Evolutionary conservation across 164 flowering plant species (phyloP), one percentile per base, ranked within the genome.

Genomic region (Vitis amurensis): DNA sequence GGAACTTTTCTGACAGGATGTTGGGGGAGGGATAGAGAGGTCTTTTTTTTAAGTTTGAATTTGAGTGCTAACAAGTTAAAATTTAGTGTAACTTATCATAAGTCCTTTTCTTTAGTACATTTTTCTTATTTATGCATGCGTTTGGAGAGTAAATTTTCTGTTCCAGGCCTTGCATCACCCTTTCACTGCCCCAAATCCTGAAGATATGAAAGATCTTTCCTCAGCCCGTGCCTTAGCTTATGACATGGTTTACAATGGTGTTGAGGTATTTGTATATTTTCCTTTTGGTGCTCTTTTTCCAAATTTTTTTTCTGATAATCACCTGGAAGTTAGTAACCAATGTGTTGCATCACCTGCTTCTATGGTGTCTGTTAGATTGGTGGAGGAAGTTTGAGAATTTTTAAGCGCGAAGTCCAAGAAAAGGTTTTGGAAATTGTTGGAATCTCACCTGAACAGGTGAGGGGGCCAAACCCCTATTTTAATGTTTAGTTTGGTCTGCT

Each of bases 231-330:
- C 99, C 68, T 83, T 94, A 72, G 99, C 99, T 63, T 94, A 94
- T 86, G 99, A 94, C 85, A 87, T 94, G 97, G 99, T 94, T 61
- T 94, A 94, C 84, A 94, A 94, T 80, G 99, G 99, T 53, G 93
- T 94, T 55, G 99, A 94, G 97, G 99, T 91, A 81, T 63, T 51
- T 64, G 3, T 37, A 13, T 2, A 4, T 2, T 1, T 8, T 31
- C 44, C 12, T 31, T 61, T 61, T 17, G 61, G 17, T 4, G 50
- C 16, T 23, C 51, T 19, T 29, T 56, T 55, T 19, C 10, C 30
- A 37, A 37, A 4, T 37, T 50, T 58, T 50, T 50, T 5, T 11
- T 23, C 74, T 52, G 2, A 13, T 14, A 56, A 3, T 2, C 47
- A 17, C 12, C 17, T 49, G 12, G 1, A 67, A 30, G 55, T 50